Evolutionary conservation across 148 eudicot species (phyloP).

Genomic region (Rhododendron ovatum): DNA sequence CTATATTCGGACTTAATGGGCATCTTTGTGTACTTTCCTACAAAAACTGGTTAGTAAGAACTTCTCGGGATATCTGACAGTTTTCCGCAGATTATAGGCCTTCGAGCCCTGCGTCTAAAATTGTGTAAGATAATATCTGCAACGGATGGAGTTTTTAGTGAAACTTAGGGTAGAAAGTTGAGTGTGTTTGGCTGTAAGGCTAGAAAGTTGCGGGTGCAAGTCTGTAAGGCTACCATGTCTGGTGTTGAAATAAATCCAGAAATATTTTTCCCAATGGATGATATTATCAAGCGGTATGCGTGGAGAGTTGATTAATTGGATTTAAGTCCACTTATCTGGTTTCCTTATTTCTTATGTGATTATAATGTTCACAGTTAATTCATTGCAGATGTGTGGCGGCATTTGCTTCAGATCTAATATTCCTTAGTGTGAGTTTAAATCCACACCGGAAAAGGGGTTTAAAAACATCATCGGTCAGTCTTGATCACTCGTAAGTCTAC

Average conservation of each 20-base stretch:
- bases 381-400: slow-evolving; percentile 82
- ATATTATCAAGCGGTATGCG: background rate
- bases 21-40: background rate
- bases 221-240: background rate
- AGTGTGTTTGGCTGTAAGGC: background rate
- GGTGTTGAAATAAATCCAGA: background rate
- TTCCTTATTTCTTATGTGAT: background rate
- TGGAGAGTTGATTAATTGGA: background rate
- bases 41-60: background rate
- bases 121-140: background rate
- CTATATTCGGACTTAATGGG: background rate
- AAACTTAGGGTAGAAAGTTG: background rate
- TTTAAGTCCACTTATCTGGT: background rate
- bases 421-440: slow-evolving; percentile 66
- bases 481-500: slow-evolving; percentile 84
- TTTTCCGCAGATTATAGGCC: slow-evolving; percentile 1
- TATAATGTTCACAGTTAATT: background rate
- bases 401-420: slow-evolving; percentile 84
- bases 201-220: background rate
- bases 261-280: background rate
- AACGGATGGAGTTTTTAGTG: background rate
- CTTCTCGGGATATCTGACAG: background rate
- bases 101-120: background rate
- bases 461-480: slow-evolving; percentile 59
- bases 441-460: slow-evolving; percentile 75